These are phyloP conservation scores for Cladosporium sp. DNA, from an alignment of 2,329 filamentous ascomycete species.

Conservation along the genomic window DNA sequence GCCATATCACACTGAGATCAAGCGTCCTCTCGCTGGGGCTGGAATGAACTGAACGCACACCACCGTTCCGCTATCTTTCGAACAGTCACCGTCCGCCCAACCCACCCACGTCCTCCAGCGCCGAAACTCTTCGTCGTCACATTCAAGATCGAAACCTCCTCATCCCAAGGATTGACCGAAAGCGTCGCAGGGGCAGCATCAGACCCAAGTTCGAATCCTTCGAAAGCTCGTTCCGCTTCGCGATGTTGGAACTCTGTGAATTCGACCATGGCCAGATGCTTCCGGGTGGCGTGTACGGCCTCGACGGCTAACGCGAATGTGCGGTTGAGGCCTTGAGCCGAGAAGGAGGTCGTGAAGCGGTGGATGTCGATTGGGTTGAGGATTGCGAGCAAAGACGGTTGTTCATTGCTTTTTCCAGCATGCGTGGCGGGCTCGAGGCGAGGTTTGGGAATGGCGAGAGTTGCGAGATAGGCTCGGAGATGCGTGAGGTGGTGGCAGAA, in stretches of 20 bases:
- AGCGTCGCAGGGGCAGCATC: neutral
- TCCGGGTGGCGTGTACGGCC: conserved; percentile 47
- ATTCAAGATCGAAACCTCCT: conserved; percentile 51
- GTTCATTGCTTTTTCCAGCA: conserved; percentile 1
- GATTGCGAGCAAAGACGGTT: conserved; percentile 56
- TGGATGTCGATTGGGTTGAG: conserved; percentile 69
- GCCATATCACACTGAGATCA: neutral
- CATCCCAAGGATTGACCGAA: conserved; percentile 44
- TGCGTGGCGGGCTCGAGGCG: neutral
- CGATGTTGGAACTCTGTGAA: conserved; percentile 29
- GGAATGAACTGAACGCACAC: conserved; percentile 39
- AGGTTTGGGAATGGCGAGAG: conserved; percentile 34
- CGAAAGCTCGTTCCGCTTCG: neutral
- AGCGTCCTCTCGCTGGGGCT: neutral
- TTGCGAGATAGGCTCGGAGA: conserved; percentile 70
- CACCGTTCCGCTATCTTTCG: conserved; percentile 48
- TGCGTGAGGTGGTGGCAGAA: conserved; percentile 77
- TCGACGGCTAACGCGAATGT: conserved; percentile 67
- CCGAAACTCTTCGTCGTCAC: conserved; percentile 47
- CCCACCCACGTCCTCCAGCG: conserved; percentile 47
- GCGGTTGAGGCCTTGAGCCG: conserved; percentile 68
- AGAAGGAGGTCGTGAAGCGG: conserved; percentile 70
- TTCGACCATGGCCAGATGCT: conserved; percentile 48
- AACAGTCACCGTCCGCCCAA: conserved; percentile 50
- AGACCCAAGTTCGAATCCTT: neutral